phyloP scores from a whole-genome alignment of 306 rosid genomes.

The Acacia confusa region DNA sequence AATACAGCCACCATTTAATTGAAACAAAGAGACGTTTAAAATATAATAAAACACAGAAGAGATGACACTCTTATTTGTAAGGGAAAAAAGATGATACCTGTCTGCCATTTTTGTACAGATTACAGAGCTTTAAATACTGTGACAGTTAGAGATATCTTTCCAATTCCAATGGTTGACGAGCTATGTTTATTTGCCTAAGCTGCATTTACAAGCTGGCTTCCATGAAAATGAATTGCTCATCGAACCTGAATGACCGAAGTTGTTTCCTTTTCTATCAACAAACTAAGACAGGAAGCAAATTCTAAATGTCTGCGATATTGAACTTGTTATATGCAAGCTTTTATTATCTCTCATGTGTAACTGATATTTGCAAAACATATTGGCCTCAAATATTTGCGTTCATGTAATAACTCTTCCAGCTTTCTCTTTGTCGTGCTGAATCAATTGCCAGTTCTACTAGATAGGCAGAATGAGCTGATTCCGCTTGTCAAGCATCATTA shows the following conservation, averaged over 20 bases:
- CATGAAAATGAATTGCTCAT: background rate
- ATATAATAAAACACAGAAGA: background rate
- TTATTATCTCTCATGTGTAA: too few relatives aligned
- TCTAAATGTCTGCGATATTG: too few relatives aligned
- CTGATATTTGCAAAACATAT: too few relatives aligned
- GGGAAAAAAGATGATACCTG: background rate
- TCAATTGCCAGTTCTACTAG: too few relatives aligned
- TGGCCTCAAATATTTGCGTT: too few relatives aligned
- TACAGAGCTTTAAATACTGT: background rate
- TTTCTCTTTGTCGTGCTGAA: too few relatives aligned
- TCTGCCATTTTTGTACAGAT: background rate
- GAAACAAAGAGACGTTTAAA: background rate
- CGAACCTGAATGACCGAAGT: background rate
- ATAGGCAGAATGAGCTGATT: too few relatives aligned
- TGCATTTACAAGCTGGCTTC: background rate
- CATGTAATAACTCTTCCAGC: too few relatives aligned
- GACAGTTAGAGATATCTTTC: background rate
- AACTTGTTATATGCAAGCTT: too few relatives aligned
- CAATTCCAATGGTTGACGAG: background rate
- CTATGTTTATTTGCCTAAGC: background rate
- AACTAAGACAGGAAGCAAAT: too few relatives aligned
- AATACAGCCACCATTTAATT: background rate
- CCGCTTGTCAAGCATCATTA: too few relatives aligned
- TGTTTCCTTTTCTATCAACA: too few relatives aligned
- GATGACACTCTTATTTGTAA: background rate